Base-by-base conservation (phyloP, 148 eudicot genomes). In the Mesembryanthemum crystallinum region DNA sequence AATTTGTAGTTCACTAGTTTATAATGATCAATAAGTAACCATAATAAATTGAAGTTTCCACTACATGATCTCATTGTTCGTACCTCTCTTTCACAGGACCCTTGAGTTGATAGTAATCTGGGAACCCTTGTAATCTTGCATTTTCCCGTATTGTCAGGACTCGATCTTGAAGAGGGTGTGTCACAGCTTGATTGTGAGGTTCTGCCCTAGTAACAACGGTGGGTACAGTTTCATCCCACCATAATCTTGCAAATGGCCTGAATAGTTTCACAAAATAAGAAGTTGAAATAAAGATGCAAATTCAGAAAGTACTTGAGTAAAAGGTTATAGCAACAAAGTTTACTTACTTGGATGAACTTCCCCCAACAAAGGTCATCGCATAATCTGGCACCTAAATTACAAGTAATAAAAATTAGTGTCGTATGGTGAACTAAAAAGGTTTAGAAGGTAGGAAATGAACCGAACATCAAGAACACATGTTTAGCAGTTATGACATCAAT, bases 161-260 rank as follows among this genome's bases (percentile, higher is more conserved):
- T 37, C 97, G 63, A 39, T 88, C 90, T 82, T 92, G 98, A 0
- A 59, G 0, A 0, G 97, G 98, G 49, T 94, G 98, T 2, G 27
- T 18, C 14, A 81, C 27, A 0, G 85, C 88, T 68, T 95, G 98
- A 27, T 95, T 95, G 54, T 95, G 96, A 8, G 98, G 98, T 35
- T 94, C 96, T 9, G 98, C 97, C 43, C 98, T 85, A 0, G 92
- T 89, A 39, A 92, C 91, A 0, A 92, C 98, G 0, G 96, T 94
- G 0, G 96, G 90, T 0, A 94, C 92, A 0, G 90, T 94, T 52
- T 89, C 92, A 74, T 94, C 96, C 89, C 90, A 90, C 98, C 98
- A 94, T 69, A 94, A 28, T 14, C 96, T 85, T 4, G 88, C 92
- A 81, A 94, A 94, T 18, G 97, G 98, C 57, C 98, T 94, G 85